phyloP scores from a whole-genome alignment of 208 protist genomes.

The Acanthamoeba healyi region DNA sequence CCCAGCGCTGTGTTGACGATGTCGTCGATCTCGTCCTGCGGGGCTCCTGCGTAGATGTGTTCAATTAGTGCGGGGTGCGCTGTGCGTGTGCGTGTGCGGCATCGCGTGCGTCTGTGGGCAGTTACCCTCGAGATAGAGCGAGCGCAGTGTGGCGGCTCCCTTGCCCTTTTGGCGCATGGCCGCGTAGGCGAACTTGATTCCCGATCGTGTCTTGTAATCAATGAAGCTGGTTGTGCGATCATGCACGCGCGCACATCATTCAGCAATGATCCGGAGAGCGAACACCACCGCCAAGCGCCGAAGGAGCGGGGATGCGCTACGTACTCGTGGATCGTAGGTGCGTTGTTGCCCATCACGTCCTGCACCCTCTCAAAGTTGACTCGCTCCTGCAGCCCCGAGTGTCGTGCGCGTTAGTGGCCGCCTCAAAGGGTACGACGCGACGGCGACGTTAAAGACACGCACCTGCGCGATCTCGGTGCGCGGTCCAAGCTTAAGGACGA shows the following conservation, averaged over 20 bases:
- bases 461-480: constrained; percentile 39
- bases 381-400: background rate
- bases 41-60: background rate
- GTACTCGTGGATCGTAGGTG: constrained; percentile 63
- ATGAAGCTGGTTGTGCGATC: constrained; percentile 47
- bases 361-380: constrained; percentile 64
- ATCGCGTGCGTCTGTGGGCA: too few species aligned
- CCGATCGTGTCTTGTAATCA: constrained; percentile 68
- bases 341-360: constrained; percentile 59
- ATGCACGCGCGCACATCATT: too few species aligned
- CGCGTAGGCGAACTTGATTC: constrained; percentile 66
- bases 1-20: constrained; percentile 31
- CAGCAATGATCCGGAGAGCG: background rate
- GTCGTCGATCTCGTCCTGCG: constrained; percentile 41
- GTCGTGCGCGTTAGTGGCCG: too few species aligned
- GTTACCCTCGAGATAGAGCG: constrained; percentile 9
- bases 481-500: constrained; percentile 36
- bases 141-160: background rate
- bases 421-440: background rate
- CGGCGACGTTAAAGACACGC: background rate
- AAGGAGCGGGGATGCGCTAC: too few species aligned
- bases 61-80: too few species aligned
- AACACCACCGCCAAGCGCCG: too few species aligned
- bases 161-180: constrained; percentile 57
- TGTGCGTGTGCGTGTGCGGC: background rate